Evolutionary conservation across 805 yeast species (phyloP).

Genomic region (Yamadazyma olivae): DNA sequence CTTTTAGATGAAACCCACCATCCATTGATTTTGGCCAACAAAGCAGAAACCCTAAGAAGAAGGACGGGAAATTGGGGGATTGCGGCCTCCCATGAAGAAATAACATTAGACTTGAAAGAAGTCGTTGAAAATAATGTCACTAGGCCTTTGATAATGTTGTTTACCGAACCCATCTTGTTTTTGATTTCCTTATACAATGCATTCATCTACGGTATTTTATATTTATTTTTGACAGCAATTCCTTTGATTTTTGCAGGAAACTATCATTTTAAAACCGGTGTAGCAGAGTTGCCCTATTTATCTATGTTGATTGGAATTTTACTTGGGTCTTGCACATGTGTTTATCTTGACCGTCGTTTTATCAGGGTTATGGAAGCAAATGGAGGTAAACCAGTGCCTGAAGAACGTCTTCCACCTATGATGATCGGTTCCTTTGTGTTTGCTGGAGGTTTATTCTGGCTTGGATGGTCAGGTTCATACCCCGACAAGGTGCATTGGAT

Average conservation of each 20-base stretch:
- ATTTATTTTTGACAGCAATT: conserved; percentile 42
- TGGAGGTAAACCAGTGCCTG: conserved; percentile 65
- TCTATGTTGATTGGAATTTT: conserved; percentile 69
- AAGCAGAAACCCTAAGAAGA: conserved; percentile 36
- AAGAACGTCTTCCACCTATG: conserved; percentile 77
- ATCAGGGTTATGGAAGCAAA: conserved; percentile 45
- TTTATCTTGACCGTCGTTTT: conserved; percentile 56
- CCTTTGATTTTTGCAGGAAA: conserved; percentile 48
- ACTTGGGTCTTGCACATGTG: conserved; percentile 52
- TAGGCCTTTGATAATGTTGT: conserved; percentile 39
- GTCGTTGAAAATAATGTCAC: conserved; percentile 31
- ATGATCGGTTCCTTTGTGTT: conserved; percentile 67
- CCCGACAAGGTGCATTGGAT: conserved; percentile 75
- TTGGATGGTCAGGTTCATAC: conserved; percentile 85
- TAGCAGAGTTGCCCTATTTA: conserved; percentile 75
- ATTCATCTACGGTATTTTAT: conserved; percentile 48
- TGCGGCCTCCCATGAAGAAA: conserved; percentile 36
- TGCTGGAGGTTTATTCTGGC: conserved; percentile 80
- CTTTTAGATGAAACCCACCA: conserved; percentile 39
- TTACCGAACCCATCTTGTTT: conserved; percentile 41
- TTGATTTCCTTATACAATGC: conserved; percentile 45
- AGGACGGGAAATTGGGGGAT: conserved; percentile 42
- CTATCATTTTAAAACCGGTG: conserved; percentile 59
- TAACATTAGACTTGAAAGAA: conserved; percentile 26
- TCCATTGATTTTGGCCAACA: conserved; percentile 30